Evolutionary conservation across 495 filamentous ascomycete genomes (phyloP).

Genomic region (Talaromyces adpressus): DNA sequence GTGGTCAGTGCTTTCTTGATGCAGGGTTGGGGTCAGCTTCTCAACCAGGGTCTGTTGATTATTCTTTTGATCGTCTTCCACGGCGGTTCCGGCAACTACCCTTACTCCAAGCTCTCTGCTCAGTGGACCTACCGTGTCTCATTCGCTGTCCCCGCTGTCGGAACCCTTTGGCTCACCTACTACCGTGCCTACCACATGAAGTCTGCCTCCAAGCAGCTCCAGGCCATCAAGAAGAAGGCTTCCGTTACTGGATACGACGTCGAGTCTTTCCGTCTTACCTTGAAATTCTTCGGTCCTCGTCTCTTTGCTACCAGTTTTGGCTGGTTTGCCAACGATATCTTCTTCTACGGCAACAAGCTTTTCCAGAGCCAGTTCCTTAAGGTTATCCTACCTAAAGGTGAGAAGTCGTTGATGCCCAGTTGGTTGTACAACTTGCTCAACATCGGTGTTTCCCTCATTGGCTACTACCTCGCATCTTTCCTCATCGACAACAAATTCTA

Average conservation of each 20-base stretch:
- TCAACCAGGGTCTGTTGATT: constrained; percentile 83
- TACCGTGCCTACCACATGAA: constrained; percentile 89
- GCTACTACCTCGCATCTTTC: constrained; percentile 72
- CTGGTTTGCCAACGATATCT: constrained; percentile 91
- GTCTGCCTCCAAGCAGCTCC: constrained; percentile 62
- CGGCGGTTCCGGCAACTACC: constrained; percentile 60
- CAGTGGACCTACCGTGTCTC: constrained; percentile 84
- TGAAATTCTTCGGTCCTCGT: constrained; percentile 73
- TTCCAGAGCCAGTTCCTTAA: constrained; percentile 84
- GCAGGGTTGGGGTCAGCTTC: constrained; percentile 93
- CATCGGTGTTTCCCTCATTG: constrained; percentile 69
- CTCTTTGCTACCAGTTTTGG: constrained; percentile 74
- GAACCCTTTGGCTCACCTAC: constrained; percentile 88
- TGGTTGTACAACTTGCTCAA: constrained; percentile 93
- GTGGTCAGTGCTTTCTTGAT: constrained; percentile 91
- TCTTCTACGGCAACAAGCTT: constrained; percentile 98
- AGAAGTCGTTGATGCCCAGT: constrained; percentile 62
- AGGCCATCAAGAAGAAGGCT: constrained; percentile 71
- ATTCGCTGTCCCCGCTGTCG: constrained; percentile 77
- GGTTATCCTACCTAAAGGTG: constrained; percentile 52
- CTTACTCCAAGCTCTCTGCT: constrained; percentile 61
- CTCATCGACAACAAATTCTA: constrained; percentile 88
- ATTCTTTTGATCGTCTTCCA: constrained; percentile 75
- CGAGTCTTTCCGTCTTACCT: constrained; percentile 66
- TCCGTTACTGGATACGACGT: constrained; percentile 83